Percentiles rank a stretch among this genome's conserved stretches.
Evolutionary conservation across 345 rosid species (phyloP).

Genomic region (Citrus reticulata): DNA sequence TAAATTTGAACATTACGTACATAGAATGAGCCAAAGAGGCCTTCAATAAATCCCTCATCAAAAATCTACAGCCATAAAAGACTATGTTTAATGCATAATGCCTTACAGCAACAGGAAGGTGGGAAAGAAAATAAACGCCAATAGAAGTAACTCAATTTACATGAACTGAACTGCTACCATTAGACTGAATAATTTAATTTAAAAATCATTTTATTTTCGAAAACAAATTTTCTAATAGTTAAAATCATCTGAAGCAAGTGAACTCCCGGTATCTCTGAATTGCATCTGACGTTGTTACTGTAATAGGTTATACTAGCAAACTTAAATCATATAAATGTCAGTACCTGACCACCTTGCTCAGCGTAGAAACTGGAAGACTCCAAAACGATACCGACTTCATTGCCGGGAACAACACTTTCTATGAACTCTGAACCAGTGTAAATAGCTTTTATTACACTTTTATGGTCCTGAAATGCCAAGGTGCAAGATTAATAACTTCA

Average conservation of each 20-base stretch:
- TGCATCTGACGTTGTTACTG: neutral
- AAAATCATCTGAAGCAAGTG: neutral
- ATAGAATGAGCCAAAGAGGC: constrained; percentile 68
- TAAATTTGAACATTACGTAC: constrained; percentile 82
- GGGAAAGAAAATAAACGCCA: neutral
- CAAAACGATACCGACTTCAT: constrained; percentile 73
- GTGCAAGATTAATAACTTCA: neutral
- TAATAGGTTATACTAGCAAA: neutral
- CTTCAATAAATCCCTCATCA: constrained; percentile 75
- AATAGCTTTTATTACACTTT: constrained; percentile 72
- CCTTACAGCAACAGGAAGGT: neutral
- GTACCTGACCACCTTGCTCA: constrained; percentile 99
- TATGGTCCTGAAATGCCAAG: constrained; percentile 51
- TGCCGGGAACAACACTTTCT: constrained; percentile 41
- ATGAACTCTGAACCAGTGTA: constrained; percentile 72
- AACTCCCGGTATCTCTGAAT: neutral
- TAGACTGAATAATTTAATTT: neutral
- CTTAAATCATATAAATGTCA: neutral
- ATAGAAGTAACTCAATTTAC: neutral
- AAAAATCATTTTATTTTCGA: neutral
- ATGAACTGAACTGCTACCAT: neutral
- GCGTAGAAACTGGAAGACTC: constrained; percentile 90
- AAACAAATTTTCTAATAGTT: neutral
- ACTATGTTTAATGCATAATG: neutral
- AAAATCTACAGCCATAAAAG: constrained; percentile 59